Evolutionary conservation across 2,329 filamentous ascomycete genomes (phyloP).

Genomic region (Cladosporium oxysporum): DNA sequence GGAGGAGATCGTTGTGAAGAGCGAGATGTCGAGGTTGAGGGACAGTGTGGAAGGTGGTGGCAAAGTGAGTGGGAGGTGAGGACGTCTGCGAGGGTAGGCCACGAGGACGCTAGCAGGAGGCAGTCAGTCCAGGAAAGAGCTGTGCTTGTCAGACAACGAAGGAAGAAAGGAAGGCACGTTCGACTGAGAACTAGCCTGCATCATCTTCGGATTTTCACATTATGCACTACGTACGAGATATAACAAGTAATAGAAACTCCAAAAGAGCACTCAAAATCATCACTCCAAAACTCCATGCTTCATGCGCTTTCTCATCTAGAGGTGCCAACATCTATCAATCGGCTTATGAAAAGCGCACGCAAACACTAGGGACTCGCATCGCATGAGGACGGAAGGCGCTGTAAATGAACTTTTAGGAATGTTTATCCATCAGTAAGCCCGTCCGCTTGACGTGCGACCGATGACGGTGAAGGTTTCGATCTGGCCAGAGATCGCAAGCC

Average conservation of each 20-base stretch:
- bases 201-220: background rate
- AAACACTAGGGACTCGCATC: background rate
- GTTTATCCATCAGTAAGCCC: slow-evolving; percentile 35
- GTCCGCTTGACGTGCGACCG: slow-evolving; percentile 41
- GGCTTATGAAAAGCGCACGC: background rate
- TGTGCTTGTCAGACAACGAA: background rate
- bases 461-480: slow-evolving; percentile 43
- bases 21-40: background rate
- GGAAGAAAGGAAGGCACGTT: background rate
- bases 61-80: background rate
- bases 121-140: background rate
- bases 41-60: background rate
- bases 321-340: background rate
- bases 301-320: background rate
- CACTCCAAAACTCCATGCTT: background rate
- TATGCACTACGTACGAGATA: slow-evolving; percentile 14
- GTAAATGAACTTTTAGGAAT: background rate
- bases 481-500: slow-evolving; percentile 26
- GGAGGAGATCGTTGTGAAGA: background rate
- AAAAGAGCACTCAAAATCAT: background rate
- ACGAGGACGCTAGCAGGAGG: background rate
- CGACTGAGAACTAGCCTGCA: background rate
- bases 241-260: background rate
- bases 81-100: too few relatives aligned
- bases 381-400: background rate